A percentile compares a stretch with the other conserved stretches of the same genome.
Conservation (phyloP, 805 yeast genomes). For the Nakazawaea sp. region DNA sequence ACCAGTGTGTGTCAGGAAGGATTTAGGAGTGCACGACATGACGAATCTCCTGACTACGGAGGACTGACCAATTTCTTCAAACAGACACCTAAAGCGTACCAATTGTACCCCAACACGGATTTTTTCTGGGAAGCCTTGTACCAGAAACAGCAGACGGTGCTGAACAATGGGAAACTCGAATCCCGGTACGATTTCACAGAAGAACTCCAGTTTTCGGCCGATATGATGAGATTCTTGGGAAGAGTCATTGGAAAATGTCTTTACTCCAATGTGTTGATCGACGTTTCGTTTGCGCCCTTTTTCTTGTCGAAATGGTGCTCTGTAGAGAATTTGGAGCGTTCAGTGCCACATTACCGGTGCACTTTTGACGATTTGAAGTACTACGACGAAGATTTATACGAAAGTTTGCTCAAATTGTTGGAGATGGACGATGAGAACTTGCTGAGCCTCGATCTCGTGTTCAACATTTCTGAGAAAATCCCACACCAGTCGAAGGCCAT, state of each 20-base stretch:
- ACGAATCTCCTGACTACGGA: slow-evolving; percentile 13
- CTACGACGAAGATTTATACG: slow-evolving; percentile 62
- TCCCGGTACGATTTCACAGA: slow-evolving; percentile 13
- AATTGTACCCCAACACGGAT: slow-evolving; percentile 69
- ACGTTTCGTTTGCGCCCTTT: slow-evolving; percentile 79
- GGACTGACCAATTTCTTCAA: slow-evolving; percentile 26
- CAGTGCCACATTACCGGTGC: slow-evolving; percentile 33
- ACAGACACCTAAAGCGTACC: slow-evolving; percentile 41
- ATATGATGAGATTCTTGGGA: slow-evolving; percentile 60
- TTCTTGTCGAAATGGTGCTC: slow-evolving; percentile 67
- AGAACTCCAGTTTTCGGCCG: slow-evolving; percentile 17
- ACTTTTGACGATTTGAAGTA: slow-evolving; percentile 75
- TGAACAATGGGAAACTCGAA: slow-evolving; percentile 18
- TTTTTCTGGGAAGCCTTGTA: slow-evolving; percentile 20
- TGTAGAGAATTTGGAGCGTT: slow-evolving; percentile 15
- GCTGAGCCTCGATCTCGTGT: slow-evolving; percentile 53
- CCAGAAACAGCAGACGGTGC: slow-evolving; percentile 18
- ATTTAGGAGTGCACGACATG: slow-evolving; percentile 37
- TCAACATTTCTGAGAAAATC: slow-evolving; percentile 48
- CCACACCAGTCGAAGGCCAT: slow-evolving; percentile 19
- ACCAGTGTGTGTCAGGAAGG: slow-evolving; percentile 68
- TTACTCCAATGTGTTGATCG: slow-evolving; percentile 75
- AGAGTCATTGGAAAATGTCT: slow-evolving; percentile 83
- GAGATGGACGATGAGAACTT: slow-evolving; percentile 50
- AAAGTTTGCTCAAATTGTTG: slow-evolving; percentile 56